Base-by-base conservation (phyloP, 768 basidiomycete genomes). In the Peribolospora kevripleyi region DNA sequence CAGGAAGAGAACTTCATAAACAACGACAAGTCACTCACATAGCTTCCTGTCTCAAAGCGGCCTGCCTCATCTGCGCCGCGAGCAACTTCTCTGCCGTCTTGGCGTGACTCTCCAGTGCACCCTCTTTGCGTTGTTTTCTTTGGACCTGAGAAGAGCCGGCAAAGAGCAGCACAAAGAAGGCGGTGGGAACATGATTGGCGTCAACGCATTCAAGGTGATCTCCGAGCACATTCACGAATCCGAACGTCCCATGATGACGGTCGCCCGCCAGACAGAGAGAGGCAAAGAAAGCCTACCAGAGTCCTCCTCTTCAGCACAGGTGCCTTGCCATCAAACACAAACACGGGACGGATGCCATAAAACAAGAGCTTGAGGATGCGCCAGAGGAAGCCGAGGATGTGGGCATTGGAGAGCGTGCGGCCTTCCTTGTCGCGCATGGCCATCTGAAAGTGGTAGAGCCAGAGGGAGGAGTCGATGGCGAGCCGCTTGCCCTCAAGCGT, bases 401-500 rank as follows among this genome's bases (percentile, higher is more conserved):
- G 93, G 1, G 91, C 90, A 64, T 95, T 95, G 53, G 82, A 76
- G 48, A 98, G 70, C 9, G 76, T 84, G 36, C 80, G 78, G 38
- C 93, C 93, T 56, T 95, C 87, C 64, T 87, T 95, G 68, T 91
- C 90, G 36, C 93, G 78, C 90, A 97, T 95, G 7, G 93, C 95
- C 25, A 91, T 90, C 70, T 97, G 91, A 64, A 98, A 98, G 67
- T 98, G 93, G 68, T 98, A 98, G 54, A 98, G 79, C 93, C 93
- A 98, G 59, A 98, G 97, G 61, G 87, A 93, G 3, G 90, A 95
- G 68, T 98, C 93, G 55, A 98, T 97, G 3, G 93, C 93, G 70
- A 98, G 77, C 7, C 78, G 71, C 66, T 88, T 91, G n/a, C 87
- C 88, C 63, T 90, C 88, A 65, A 90, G 76, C 0, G 82, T 88